phyloP scores from a whole-genome alignment of 345 rosid species.

The Bruguiera gymnorhiza region DNA sequence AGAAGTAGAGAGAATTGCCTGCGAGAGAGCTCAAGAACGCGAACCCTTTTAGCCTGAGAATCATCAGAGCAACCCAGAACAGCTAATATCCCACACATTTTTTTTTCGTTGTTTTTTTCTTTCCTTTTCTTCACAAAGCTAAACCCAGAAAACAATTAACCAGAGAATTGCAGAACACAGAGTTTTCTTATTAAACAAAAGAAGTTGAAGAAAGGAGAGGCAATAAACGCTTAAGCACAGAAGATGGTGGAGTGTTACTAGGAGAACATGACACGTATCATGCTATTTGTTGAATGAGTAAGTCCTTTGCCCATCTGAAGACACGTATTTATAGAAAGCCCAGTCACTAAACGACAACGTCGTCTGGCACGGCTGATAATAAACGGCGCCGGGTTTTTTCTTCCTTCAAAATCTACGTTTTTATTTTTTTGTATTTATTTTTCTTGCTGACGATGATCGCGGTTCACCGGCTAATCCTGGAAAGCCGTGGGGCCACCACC shows the following conservation, averaged over 20 bases:
- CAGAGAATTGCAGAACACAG: neutral
- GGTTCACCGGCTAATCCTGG: neutral
- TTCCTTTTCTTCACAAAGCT: neutral
- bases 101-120: slow-evolving; percentile 18
- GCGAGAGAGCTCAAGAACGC: slow-evolving; percentile 99
- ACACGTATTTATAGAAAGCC: slow-evolving; percentile 31
- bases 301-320: neutral
- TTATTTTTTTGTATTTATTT: neutral
- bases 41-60: slow-evolving; percentile 90
- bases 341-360: neutral
- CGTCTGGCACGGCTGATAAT: neutral
- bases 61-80: slow-evolving; percentile 91
- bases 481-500: too few species aligned
- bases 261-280: slow-evolving; percentile 18
- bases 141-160: slow-evolving; percentile 4
- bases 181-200: neutral
- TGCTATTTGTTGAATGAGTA: slow-evolving; percentile 5
- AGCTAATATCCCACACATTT: slow-evolving; percentile 95
- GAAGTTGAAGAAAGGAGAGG: neutral
- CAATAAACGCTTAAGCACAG: neutral
- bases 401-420: neutral
- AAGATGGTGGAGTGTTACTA: slow-evolving; percentile 3
- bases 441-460: neutral
- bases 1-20: slow-evolving; percentile 40
- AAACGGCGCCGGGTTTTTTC: slow-evolving; percentile 22